Conservation (phyloP, 768 basidiomycete species). For the Paxillus involutus region DNA sequence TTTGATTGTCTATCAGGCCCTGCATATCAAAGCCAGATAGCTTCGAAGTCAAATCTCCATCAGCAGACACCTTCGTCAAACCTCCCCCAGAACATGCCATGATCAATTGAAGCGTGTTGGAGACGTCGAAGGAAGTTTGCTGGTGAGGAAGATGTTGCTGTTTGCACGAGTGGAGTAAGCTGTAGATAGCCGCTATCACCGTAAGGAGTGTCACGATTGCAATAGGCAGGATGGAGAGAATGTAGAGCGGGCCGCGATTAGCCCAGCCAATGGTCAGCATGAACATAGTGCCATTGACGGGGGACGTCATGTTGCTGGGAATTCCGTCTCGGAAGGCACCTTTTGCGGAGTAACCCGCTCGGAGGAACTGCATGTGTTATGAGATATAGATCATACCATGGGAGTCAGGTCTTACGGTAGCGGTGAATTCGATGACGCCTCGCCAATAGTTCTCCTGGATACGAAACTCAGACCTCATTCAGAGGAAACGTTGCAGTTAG, state of each 20-base stretch:
- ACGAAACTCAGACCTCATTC: no score
- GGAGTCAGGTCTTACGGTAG: conserved; percentile 5
- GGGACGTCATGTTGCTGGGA: conserved; percentile 1
- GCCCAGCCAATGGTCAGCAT: conserved; percentile 5
- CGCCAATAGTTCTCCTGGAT: conserved; percentile 16
- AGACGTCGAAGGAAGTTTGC: not conserved
- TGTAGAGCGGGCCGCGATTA: not conserved
- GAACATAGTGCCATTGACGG: conserved; percentile 1
- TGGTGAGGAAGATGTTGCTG: not conserved
- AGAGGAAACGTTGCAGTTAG: no score
- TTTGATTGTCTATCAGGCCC: no score
- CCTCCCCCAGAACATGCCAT: not conserved
- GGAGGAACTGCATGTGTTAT: not conserved
- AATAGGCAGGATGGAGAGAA: conserved; percentile 3
- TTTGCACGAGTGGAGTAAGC: no score
- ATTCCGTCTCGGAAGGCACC: not conserved
- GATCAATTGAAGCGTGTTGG: conserved; percentile 2
- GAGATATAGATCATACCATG: not conserved
- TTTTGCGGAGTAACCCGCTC: not conserved
- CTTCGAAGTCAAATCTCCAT: no score
- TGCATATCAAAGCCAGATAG: no score
- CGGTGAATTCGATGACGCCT: conserved; percentile 17
- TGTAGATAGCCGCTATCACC: no score
- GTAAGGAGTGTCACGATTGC: not conserved
- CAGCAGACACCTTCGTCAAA: no score